These are phyloP conservation scores for Teunomyces tritomae DNA, from an alignment of 805 yeast species.

Conservation along the genomic window DNA sequence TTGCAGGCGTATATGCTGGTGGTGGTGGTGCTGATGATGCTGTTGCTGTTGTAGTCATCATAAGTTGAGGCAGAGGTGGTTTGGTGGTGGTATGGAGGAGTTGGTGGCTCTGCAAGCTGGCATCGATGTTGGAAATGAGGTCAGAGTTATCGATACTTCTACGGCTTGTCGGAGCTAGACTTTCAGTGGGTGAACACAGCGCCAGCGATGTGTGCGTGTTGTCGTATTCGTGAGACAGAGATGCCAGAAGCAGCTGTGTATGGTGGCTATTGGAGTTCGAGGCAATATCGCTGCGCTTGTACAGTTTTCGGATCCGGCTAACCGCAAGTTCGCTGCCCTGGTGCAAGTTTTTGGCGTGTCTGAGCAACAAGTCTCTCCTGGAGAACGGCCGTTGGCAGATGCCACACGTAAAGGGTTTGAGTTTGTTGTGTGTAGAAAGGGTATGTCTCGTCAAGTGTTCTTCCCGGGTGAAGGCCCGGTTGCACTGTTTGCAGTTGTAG, in stretches of 20 bases:
- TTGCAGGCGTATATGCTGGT: not conserved
- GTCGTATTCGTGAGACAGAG: not conserved
- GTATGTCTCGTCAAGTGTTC: slow-evolving; percentile 45
- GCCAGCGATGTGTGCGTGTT: not conserved
- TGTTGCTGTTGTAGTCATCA: not conserved
- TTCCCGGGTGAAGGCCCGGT: slow-evolving; percentile 46
- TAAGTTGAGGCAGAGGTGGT: not conserved
- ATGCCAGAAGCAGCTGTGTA: not conserved
- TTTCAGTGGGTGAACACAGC: not conserved
- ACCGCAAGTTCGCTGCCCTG: slow-evolving; percentile 44
- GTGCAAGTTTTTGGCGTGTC: slow-evolving; percentile 46
- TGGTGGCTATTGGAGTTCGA: not conserved
- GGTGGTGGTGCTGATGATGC: not conserved
- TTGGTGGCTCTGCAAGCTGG: not conserved
- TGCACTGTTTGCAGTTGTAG: slow-evolving; percentile 39
- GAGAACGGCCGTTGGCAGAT: slow-evolving; percentile 43
- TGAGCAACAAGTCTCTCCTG: slow-evolving; percentile 39
- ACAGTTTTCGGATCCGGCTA: slow-evolving; percentile 40
- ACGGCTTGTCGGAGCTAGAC: not conserved
- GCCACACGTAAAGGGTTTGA: slow-evolving; percentile 44
- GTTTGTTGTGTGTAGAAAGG: slow-evolving; percentile 42
- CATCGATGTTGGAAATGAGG: slow-evolving; percentile 1
- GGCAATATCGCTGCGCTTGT: slow-evolving; percentile 20
- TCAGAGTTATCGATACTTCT: slow-evolving; percentile 8
- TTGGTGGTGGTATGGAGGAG: not conserved